Base-by-base conservation (phyloP, 164 flowering plant genomes). In the Sedum album region DNA sequence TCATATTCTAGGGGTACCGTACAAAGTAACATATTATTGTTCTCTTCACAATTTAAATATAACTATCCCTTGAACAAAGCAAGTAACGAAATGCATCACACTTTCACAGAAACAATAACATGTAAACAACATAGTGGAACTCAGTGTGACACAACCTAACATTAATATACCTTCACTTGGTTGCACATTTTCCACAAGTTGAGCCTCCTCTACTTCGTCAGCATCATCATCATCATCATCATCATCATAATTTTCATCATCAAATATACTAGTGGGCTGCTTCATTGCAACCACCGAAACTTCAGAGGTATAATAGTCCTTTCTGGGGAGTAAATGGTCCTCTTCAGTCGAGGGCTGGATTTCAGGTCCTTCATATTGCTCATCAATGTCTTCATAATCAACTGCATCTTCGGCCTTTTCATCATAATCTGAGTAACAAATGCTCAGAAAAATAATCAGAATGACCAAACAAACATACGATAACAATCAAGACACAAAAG, bases 361-460 rank as follows among this genome's bases (percentile, higher is more conserved):
- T 81, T 95, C 99, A 20, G 97, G 99, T 62, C 97, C 97, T 69
- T 95, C 99, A 73, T 92, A 95, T 73, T 88, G 84, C 82, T 95
- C 99, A 41, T 92, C 97, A 69, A 95, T 81, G 74, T 92, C 99
- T 79, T 92, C 94, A 79, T 91, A 95, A 75, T 95, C 89, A 77
- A 95, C 87, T 60, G 99, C 99, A 83, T 92, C 90, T 77, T 83
- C 97, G 48, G 96, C 97, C 76, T 95, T 95, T 70, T 80, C 83
- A 80, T 84, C 93, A 84, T 86, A 95, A 79, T 92, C 99, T 95
- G 42, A 30, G 62, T 26, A 26, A 9, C 33, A 57, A 57, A 30
- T 57, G 18, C 13, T 71, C 66, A 66, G 42, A 66, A 31, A 4
- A 66, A 23, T 21, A 33, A 65, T 26, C 26, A 41, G 35, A 55